These are phyloP conservation scores for Candida sonorensis DNA, from an alignment of 805 yeast species.

Conservation along the genomic window DNA sequence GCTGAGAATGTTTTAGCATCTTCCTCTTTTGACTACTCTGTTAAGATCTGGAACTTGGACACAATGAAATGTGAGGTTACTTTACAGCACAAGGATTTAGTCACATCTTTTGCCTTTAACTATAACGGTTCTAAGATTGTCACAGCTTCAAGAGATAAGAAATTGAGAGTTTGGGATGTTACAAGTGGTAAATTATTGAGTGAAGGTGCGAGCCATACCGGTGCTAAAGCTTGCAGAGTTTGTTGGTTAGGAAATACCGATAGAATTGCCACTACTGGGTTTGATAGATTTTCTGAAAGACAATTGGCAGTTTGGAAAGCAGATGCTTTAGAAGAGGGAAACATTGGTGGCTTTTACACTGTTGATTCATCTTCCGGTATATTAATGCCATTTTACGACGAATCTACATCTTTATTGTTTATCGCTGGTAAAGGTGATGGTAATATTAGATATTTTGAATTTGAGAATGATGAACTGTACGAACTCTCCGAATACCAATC, in stretches of 20 bases:
- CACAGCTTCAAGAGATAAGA: conserved; percentile 87
- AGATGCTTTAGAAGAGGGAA: conserved; percentile 64
- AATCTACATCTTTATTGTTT: conserved; percentile 69
- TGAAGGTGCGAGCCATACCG: conserved; percentile 87
- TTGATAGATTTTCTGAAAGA: conserved; percentile 86
- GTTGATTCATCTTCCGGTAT: conserved; percentile 92
- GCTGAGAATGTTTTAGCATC: conserved; percentile 85
- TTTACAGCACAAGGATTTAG: conserved; percentile 80
- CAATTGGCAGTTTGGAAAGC: conserved; percentile 95
- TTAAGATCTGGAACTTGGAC: conserved; percentile 85
- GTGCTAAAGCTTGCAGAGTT: conserved; percentile 86
- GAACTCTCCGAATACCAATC: conserved; percentile 88
- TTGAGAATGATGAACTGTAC: conserved; percentile 72
- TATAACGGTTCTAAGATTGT: conserved; percentile 83
- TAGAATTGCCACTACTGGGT: conserved; percentile 89
- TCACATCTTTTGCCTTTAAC: conserved; percentile 89
- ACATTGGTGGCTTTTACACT: conserved; percentile 81
- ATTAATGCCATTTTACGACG: conserved; percentile 86
- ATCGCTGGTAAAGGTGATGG: conserved; percentile 98
- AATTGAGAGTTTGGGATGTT: conserved; percentile 86
- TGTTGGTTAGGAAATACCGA: conserved; percentile 87
- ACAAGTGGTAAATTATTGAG: conserved; percentile 65
- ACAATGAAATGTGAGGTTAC: conserved; percentile 66
- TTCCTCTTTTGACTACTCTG: conserved; percentile 83
- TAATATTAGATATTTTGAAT: conserved; percentile 90